Evolutionary conservation across 768 basidiomycete species (phyloP), one percentile per base, ranked within the genome.

Genomic region (Hygrocybe punicea): DNA sequence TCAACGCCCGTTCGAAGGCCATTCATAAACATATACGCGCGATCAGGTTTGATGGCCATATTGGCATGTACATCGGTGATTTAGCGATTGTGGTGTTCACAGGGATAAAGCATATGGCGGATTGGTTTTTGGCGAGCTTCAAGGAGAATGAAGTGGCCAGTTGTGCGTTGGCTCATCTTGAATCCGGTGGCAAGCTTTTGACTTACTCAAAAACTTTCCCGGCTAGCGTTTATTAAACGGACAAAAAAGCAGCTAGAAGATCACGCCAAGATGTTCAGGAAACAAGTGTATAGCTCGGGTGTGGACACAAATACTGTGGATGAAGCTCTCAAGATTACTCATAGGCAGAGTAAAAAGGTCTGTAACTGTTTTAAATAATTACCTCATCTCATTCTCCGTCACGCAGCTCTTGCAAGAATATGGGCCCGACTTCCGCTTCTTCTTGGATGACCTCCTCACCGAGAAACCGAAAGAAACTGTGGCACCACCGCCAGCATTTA

Each of bases 81-180:
- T 77, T 98, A 34, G 84, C 93, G 2, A 79, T 94, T 40, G 91
- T 98, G 0, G 84, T 87, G 57, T 98, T 98, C 65, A 97, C 94
- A 1, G 86, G 91, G 1, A 89, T 99, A 69, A 95, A 97, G 69
- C 93, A 98, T 67, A 97, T 95, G 1, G 92, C 92, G 13, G 96
- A 99, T 72, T 99, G 97, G 97, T 99, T 92, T 71, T 77, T 98
- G 62, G 87, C 89, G 1, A 94, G 93, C 56, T 99, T 97, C 73
- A 91, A 88, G 70, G 97, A 98, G 71, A 94, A 97, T 67, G 87
- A 93, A 62, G 91, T 91, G 60, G 89, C 96, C 0, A 95, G 93
- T 57, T 83, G 96, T 96, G 63, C 60, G 91, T 78, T 0, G 48
- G 53, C 52, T 21, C 33, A 44, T n/a, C 47, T 23, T 29, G 11